Base-by-base conservation (phyloP, 1,139 yeast species). In the Suhomyces yuchorum region DNA sequence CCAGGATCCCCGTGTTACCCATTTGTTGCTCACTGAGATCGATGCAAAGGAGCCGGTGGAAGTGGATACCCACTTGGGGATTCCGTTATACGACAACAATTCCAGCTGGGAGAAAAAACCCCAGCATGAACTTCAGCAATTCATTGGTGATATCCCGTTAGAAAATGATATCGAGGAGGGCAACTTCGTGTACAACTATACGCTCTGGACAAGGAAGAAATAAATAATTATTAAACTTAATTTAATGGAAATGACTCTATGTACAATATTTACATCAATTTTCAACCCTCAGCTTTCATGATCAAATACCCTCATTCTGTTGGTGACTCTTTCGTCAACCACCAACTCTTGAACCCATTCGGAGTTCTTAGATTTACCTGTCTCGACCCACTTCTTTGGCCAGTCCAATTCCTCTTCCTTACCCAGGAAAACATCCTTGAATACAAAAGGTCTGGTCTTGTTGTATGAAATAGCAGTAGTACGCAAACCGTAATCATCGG, bases 341-440 rank as follows among this genome's bases (percentile, higher is more conserved):
- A 66, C 74, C 48, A 91, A 70, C 19, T 87, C 93, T 62, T 84
- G 84, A 47, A 87, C 84, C 99, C 99, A 93, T 64, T 92, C 98
- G 51, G 96, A 86, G 37, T 80, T 71, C 58, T 82, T 85, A 48
- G 81, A 86, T 43, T 69, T 63, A 15, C 96, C 96, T 53, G 75
- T 78, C 53, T 81, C 77, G 38, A 88, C 87, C 96, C 97, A 95
- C 52, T 80, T 78, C 52, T 73, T 71, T 19, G 98, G 97, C 99
- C 99, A 95, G 56, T 90, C 96, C 15, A 68, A 63, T 63, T 93
- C 98, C 64, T 95, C 99, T 37, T 74, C 82, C 34, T 68, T 66
- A 8, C 84, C 87, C 57, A 78, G 66, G 35, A 74, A 70, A 37
- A 79, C 67, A 58, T 89, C 95, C 42, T 73, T 71, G 44, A 63